Evolutionary conservation across 176 grass and related monocot genomes (phyloP), one percentile per base, ranked within the genome.

Genomic region (Oryza punctata): DNA sequence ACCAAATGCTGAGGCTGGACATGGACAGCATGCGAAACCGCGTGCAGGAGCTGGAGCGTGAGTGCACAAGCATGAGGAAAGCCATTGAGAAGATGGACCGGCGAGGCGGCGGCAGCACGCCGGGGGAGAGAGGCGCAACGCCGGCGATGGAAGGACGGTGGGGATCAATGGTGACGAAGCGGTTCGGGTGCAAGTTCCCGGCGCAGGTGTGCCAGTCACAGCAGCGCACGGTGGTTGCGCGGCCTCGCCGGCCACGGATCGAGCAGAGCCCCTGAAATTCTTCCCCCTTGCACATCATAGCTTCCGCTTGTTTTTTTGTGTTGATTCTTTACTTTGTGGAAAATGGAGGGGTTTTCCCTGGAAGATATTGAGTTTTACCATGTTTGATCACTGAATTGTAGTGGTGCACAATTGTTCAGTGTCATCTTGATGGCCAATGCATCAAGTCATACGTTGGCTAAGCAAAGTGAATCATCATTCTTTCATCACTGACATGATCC

Each of bases 1-100:
- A 99, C 86, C 97, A 99, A 69, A 91, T 99, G 82, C 85, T 99
- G 72, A 92, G 86, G 82, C 90, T 96, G 23, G 93, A 96, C 63
- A 96, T 99, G 97, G 97, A 99, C 73, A 99, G 97, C 79, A 99
- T 99, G 97, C 84, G 91, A 45, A 92, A 44, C 81, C 73, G 97
- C 14, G 97, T 99, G 88, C 93, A 94, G 29, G 97, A 95, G 85
- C 89, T 99, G 3, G 97, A 99, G 80, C 90, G 90, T 35, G 93
- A 99, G 81, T 96, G 97, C 91, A 87, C 85, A 3, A 94, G 75
- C n/a, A 96, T 96, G 93, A 92, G 88, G 80, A 99, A 96, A 66
- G 86, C 89, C 38, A 94, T 99, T 6, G 86, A 91, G 84, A 99
- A 82, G 91, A 94, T 99, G 33, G 91, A 96, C 80, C 82, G 84